Evolutionary conservation across 2,329 filamentous ascomycete species (phyloP).

Genomic region (Mariannaea sp.): DNA sequence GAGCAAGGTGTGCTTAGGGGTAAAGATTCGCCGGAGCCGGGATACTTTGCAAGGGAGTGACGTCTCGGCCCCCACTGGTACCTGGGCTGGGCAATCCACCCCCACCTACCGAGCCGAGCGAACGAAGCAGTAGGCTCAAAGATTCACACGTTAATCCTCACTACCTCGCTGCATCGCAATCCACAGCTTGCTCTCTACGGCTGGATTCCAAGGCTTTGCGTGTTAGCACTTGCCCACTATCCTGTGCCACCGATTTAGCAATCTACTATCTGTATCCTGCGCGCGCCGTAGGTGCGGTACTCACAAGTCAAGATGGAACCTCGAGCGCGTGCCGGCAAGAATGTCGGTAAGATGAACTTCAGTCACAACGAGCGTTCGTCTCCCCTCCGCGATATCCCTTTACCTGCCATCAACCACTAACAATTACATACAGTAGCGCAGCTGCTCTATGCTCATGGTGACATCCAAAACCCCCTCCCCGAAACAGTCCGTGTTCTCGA

Average conservation of each 20-base stretch:
- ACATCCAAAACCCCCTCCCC: slow-evolving; percentile 76
- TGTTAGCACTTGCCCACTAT: not conserved
- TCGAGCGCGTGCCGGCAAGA: slow-evolving; percentile 75
- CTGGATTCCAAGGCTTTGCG: not conserved
- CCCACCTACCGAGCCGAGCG: slow-evolving; percentile 24
- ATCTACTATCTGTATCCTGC: not conserved
- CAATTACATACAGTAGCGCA: slow-evolving; percentile 60
- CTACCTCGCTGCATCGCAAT: no score
- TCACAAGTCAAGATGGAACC: slow-evolving; percentile 66
- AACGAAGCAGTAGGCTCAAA: slow-evolving; percentile 19
- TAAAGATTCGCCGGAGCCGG: slow-evolving; percentile 46
- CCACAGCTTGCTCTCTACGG: no score
- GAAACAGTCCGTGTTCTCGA: slow-evolving; percentile 87
- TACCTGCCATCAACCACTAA: not conserved
- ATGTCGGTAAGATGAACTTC: slow-evolving; percentile 85
- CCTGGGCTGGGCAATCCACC: no score
- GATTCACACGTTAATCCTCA: slow-evolving; percentile 3
- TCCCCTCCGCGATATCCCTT: not conserved
- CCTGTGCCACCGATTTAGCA: no score
- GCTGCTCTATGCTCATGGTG: slow-evolving; percentile 80
- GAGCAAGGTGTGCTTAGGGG: slow-evolving; percentile 42
- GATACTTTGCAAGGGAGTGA: slow-evolving; percentile 25
- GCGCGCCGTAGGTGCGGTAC: slow-evolving; percentile 13
- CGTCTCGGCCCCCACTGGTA: slow-evolving; percentile 34
- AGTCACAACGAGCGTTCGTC: slow-evolving; percentile 69